Evolutionary conservation across 371 early-diverging fungal species (phyloP), one percentile per base, ranked within the genome.

Genomic region (Rhizomucor miehei): DNA sequence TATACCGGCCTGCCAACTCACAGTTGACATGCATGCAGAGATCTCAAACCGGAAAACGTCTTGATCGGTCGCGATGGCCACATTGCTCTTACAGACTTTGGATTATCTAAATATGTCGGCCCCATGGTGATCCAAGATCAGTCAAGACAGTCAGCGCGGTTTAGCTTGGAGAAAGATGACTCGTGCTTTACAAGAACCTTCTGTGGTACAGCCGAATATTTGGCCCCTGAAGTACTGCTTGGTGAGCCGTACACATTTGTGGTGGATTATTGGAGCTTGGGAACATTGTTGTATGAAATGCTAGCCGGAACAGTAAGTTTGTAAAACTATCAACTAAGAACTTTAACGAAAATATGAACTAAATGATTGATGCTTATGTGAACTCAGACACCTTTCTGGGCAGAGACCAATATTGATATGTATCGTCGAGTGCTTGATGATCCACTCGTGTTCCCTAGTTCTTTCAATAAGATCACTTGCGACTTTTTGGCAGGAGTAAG

Each of bases 241-340:
- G 91, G 89, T 4, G 78, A 83, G 10, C 86, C 83, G 25, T 96
- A 97, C 62, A 90, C 92, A 4, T 89, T 85, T 60, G 81, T 81
- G 0, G 94, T 93, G 2, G 99, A 99, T 73, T 94, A 94, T 84
- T 99, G 99, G 99, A 88, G 94, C 44, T 72, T 97, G 3, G 99
- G 98, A 1, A 90, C 96, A 1, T 74, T 97, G 17, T 74, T 97
- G 41, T 99, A 89, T 66, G 96, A 89, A 59, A 86, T 90, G 79
- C 52, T 89, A 25, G 77, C 79, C 24, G 91, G 91, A 14, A 77
- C 74, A 12, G 83, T 80, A 77, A 67, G 78, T 69, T n/a, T 25
- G 46, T n/a, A 19, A 24, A 17, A 35, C n/a, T 19, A n/a, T n/a
- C n/a, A n/a, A n/a, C n/a, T n/a, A n/a, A n/a, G n/a, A n/a, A n/a